A percentile compares a stretch with the other conserved stretches of the same genome.
Evolutionary conservation across 116 monocot species (phyloP).

Genomic region (Posidonia oceanica): DNA sequence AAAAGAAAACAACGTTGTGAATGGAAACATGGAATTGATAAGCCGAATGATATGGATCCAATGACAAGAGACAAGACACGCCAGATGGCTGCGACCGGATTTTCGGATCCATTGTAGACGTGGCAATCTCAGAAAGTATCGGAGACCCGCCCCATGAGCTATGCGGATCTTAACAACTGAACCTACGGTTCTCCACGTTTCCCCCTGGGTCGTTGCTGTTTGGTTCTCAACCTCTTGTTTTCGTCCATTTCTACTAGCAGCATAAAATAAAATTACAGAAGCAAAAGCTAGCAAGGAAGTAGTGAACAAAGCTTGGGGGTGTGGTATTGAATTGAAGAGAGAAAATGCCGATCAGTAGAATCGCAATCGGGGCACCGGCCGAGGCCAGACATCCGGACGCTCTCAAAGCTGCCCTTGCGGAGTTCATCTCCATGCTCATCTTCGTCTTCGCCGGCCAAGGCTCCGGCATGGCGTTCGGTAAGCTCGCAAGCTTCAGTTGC

Average conservation of each 20-base stretch:
- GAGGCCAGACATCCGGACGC: constrained; percentile 29
- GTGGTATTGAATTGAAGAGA: not conserved
- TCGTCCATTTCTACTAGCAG: no score
- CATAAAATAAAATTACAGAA: no score
- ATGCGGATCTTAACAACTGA: not conserved
- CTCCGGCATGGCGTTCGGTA: constrained; percentile 36
- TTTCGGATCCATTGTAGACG: not conserved
- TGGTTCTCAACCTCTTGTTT: no score
- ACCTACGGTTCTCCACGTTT: not conserved
- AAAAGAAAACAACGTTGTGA: no score
- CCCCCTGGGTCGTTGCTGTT: no score
- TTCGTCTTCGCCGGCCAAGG: constrained; percentile 39
- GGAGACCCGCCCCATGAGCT: constrained; percentile 11
- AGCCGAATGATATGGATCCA: no score
- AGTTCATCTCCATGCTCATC: constrained; percentile 37
- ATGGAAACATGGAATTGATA: no score
- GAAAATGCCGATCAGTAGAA: constrained; percentile 17
- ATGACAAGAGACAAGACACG: no score
- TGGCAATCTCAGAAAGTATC: not conserved
- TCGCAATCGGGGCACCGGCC: constrained; percentile 16
- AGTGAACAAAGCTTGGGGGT: not conserved
- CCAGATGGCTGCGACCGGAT: no score
- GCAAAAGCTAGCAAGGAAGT: not conserved
- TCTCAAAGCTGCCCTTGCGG: constrained; percentile 25
- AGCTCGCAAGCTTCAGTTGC: not conserved